Evolutionary conservation across 257 asterid genomes (phyloP).

Genomic region (Lycium barbarum): DNA sequence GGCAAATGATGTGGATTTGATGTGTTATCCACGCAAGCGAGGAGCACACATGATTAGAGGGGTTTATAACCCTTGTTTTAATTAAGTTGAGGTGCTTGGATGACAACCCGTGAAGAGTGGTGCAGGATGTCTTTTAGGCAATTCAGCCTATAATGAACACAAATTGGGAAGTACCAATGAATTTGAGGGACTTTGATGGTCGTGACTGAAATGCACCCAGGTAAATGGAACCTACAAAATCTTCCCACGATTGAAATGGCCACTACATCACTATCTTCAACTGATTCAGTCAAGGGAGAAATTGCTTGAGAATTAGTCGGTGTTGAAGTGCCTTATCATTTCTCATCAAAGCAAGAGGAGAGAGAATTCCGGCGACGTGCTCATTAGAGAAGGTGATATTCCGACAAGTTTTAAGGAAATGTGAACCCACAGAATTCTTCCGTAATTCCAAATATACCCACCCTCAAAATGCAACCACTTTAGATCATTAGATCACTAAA

Average conservation of each 20-base stretch:
- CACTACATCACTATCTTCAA: background rate
- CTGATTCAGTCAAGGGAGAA: background rate
- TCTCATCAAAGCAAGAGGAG: background rate
- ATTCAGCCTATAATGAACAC: background rate
- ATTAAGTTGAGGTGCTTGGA: too few relatives aligned
- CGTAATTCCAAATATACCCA: background rate
- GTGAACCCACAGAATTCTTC: background rate
- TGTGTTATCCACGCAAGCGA: too few relatives aligned
- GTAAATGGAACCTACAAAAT: too few relatives aligned
- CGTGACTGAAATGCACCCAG: background rate
- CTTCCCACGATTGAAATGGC: background rate
- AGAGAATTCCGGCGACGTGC: background rate
- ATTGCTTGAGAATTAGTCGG: background rate
- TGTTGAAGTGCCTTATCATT: background rate
- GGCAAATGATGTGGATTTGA: too few relatives aligned
- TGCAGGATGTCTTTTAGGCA: too few relatives aligned
- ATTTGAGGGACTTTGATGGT: background rate
- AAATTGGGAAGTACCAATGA: slow-evolving; percentile 1
- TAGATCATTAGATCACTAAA: background rate
- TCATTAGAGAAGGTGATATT: background rate
- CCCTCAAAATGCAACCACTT: background rate
- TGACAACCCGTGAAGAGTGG: too few relatives aligned
- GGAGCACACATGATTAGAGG: too few relatives aligned
- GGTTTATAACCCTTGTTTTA: too few relatives aligned
- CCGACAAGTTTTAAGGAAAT: background rate